Evolutionary conservation across 805 yeast genomes (phyloP), one percentile per base, ranked within the genome.

Genomic region (Starmerella vaccinii): DNA sequence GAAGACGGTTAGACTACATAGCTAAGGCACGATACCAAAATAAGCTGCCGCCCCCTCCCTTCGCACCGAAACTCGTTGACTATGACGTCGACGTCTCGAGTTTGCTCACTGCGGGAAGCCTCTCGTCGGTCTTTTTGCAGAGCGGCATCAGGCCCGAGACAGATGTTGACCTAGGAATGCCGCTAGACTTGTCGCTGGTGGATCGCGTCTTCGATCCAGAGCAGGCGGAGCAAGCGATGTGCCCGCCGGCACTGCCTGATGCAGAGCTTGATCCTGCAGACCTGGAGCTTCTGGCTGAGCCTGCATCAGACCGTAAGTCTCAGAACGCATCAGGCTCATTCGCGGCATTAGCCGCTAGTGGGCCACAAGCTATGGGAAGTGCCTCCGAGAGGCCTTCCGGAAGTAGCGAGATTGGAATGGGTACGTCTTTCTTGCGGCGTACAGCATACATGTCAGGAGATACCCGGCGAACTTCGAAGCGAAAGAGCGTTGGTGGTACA

Each of bases 1-100:
- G 34, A 7, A 23, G 42, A 24, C 54, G 51, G 8, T 27, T 55
- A 55, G 75, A 70, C 56, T 71, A 67, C 51, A 64, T 71, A 50
- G 94, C 95, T 42, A 82, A 83, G 59, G 77, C 84, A 49, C 76
- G 95, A 62, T 90, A 88, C 66, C 78, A 78, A 52, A 92, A 92
- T 65, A 84, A 79, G 61, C 72, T 92, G 22, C 98, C 98, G 5
- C 89, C 96, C 2, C 97, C 97, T 9, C 83, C 90, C 22, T 74
- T 92, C 54, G 87, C 95, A 42, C 97, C 98, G 27, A 86, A 84
- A 64, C 74, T 89, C 50, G 66, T 92, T 48, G 76, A 80, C 46
- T 76, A 80, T 57, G 69, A 66, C 26, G 61, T 64, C 63, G 64
- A 70, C 66, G 59, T 72, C 61, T 75, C 76, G 47, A 63, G 68